These are phyloP conservation scores for Pseudopyricularia cyperi DNA, from an alignment of 2,329 filamentous ascomycete genomes.

Conservation along the genomic window DNA sequence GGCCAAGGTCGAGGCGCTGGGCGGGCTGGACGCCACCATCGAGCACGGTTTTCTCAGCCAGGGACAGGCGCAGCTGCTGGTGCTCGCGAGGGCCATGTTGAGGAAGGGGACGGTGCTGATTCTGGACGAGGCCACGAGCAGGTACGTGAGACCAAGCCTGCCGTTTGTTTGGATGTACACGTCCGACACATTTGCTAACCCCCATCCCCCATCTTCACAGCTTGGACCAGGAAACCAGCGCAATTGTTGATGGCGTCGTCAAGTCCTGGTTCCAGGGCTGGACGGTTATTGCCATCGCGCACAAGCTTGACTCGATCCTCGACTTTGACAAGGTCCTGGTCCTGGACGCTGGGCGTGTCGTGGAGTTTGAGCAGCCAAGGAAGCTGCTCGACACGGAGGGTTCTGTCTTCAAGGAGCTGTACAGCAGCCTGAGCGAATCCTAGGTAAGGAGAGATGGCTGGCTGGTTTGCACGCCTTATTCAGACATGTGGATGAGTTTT, in stretches of 20 bases:
- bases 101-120: slow-evolving; percentile 26
- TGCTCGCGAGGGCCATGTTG: slow-evolving; percentile 32
- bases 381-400: slow-evolving; percentile 1
- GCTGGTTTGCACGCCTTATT: no score
- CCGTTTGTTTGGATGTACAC: neutral
- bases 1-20: slow-evolving; percentile 18
- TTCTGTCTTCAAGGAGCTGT: neutral
- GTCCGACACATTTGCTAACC: neutral
- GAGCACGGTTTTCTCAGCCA: slow-evolving; percentile 18
- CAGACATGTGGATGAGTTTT: no score
- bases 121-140: slow-evolving; percentile 29
- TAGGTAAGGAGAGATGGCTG: no score
- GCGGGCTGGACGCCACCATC: slow-evolving; percentile 24
- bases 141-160: slow-evolving; percentile 6
- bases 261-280: slow-evolving; percentile 35
- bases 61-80: slow-evolving; percentile 38
- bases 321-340: slow-evolving; percentile 37
- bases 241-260: slow-evolving; percentile 40
- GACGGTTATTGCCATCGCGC: slow-evolving; percentile 32
- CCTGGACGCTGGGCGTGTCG: slow-evolving; percentile 23
- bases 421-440: no score
- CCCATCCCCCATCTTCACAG: slow-evolving; percentile 14
- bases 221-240: slow-evolving; percentile 43
- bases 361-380: slow-evolving; percentile 11
- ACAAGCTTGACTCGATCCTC: slow-evolving; percentile 26